A percentile compares a stretch with the other conserved stretches of the same genome.
phyloP scores from a whole-genome alignment of 352 stramenopile species.

The Saprolegnia parasitica region DNA sequence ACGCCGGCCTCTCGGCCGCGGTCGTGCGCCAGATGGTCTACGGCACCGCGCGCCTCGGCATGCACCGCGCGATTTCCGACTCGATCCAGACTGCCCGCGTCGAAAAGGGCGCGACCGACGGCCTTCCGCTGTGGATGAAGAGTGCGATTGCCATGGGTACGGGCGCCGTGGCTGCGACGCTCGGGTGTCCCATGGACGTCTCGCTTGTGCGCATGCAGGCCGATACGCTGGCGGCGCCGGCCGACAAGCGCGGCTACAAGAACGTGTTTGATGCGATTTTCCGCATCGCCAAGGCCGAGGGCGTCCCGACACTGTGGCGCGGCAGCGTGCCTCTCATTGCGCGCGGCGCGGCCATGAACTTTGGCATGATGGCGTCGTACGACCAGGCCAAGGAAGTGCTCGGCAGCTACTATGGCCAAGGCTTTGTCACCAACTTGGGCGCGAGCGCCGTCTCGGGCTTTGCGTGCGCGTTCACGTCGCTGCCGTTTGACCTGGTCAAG shows the following conservation, averaged over 20 bases:
- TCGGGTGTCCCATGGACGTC: conserved; percentile 98
- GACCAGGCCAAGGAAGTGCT: conserved; percentile 96
- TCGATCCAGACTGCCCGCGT: conserved; percentile 67
- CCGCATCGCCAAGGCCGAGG: conserved; percentile 84
- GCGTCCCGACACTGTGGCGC: conserved; percentile 85
- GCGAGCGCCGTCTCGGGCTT: conserved; percentile 95
- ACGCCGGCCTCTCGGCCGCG: conserved; percentile 77
- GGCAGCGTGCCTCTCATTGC: conserved; percentile 91
- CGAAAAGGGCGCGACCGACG: conserved; percentile 59
- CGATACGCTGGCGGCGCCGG: conserved; percentile 89
- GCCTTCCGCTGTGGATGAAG: conserved; percentile 69
- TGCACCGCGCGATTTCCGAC: conserved; percentile 80
- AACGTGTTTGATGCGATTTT: conserved; percentile 97
- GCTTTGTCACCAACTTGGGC: conserved; percentile 89
- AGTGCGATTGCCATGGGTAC: conserved; percentile 67
- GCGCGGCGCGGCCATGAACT: conserved; percentile 97
- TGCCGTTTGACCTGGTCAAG: conserved; percentile 99
- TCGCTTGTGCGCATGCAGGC: conserved; percentile 97
- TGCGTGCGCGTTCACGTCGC: conserved; percentile 95
- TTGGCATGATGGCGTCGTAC: conserved; percentile 99
- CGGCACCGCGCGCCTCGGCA: conserved; percentile 73
- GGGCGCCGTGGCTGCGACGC: conserved; percentile 89
- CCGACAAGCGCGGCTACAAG: conserved; percentile 96
- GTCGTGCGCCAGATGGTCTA: conserved; percentile 85
- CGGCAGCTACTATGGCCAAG: conserved; percentile 53